phyloP scores from a whole-genome alignment of 2,329 filamentous ascomycete species.

The Mariannaea sp. region DNA sequence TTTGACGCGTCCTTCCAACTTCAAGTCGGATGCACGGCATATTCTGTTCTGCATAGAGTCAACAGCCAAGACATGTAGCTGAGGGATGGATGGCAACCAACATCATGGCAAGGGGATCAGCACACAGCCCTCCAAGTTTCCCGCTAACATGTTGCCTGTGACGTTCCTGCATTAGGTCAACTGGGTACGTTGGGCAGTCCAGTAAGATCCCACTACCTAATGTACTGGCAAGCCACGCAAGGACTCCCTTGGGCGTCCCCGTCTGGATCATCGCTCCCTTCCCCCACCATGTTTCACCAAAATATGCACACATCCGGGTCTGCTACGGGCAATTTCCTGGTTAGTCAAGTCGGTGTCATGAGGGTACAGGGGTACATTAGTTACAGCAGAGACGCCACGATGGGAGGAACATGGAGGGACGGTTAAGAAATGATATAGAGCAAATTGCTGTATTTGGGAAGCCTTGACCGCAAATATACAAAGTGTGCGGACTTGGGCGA shows the following conservation, averaged over 20 bases:
- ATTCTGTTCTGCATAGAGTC: not conserved
- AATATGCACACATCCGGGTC: not conserved
- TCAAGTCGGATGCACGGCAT: slow-evolving; percentile 13
- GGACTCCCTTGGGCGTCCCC: not conserved
- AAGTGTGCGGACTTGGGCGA: no score
- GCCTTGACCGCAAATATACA: slow-evolving; percentile 3
- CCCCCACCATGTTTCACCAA: not conserved
- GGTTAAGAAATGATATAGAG: not conserved
- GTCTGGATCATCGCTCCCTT: not conserved
- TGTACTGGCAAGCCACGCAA: not conserved
- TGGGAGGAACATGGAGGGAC: slow-evolving; percentile 1
- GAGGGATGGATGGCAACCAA: no score
- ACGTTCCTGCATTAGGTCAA: slow-evolving; percentile 2
- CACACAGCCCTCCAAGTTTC: no score
- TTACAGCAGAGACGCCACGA: not conserved
- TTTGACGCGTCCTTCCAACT: slow-evolving; percentile 3
- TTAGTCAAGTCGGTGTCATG: not conserved
- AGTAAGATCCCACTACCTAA: not conserved
- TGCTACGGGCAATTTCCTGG: not conserved
- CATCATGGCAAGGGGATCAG: not conserved
- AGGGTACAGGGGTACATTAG: not conserved
- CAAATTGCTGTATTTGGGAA: not conserved
- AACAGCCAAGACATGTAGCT: not conserved
- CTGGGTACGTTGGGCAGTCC: no score
- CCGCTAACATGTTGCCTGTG: no score